Conservation (phyloP, 495 filamentous ascomycete genomes). For the Daldinia caldariorum region DNA sequence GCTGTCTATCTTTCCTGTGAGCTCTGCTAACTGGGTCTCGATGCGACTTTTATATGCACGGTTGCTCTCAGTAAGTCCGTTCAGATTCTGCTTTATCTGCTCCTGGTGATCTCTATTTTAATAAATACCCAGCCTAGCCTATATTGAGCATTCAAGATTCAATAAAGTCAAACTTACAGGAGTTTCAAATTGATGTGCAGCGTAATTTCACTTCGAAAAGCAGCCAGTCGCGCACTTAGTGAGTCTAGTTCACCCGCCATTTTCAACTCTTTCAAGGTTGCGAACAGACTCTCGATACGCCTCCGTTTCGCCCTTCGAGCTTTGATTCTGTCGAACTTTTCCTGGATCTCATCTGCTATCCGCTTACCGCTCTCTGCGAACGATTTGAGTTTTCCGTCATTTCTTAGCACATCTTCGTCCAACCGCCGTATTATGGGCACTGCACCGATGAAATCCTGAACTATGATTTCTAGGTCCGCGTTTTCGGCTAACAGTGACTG, state of each 20-base stretch:
- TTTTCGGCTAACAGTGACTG: not conserved
- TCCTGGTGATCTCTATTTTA: not conserved
- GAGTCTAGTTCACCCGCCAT: constrained; percentile 5
- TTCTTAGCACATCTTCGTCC: not conserved
- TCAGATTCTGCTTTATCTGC: not conserved
- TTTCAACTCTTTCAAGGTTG: constrained; percentile 3
- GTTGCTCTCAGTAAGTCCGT: not conserved
- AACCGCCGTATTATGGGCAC: not conserved
- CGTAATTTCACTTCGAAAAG: constrained; percentile 8
- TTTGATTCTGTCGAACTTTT: constrained; percentile 3
- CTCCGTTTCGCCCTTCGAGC: constrained; percentile 6
- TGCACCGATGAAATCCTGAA: not conserved
- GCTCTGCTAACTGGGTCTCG: not conserved
- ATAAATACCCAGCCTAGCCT: not conserved
- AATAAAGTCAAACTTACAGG: not conserved
- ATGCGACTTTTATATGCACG: constrained; percentile 2
- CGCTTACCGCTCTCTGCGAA: not conserved
- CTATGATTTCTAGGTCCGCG: constrained; percentile 1
- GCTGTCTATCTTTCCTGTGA: not conserved
- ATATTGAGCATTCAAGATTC: not conserved
- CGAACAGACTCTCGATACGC: not conserved
- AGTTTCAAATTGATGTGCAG: constrained; percentile 6
- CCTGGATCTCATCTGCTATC: constrained; percentile 7
- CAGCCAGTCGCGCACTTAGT: not conserved
- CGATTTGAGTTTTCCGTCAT: not conserved